Evolutionary conservation across 192 early-diverging fungal genomes (phyloP).

Genomic region (Mortierella claussenii): DNA sequence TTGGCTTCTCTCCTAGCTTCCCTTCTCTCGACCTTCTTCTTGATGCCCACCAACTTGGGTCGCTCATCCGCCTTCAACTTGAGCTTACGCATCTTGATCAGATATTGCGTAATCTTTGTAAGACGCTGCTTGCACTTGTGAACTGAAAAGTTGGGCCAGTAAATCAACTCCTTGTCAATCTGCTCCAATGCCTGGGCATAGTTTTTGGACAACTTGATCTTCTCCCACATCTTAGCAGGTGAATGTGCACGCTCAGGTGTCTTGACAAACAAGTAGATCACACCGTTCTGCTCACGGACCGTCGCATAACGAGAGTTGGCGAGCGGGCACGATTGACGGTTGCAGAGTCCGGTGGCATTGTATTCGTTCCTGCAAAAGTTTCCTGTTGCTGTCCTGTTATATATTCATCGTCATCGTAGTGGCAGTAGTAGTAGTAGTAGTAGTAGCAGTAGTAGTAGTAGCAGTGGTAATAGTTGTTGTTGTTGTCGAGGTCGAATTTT

Average conservation of each 20-base stretch:
- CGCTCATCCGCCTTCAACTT: slow-evolving; percentile 77
- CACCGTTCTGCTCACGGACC: slow-evolving; percentile 85
- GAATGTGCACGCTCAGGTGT: slow-evolving; percentile 95
- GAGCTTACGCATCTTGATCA: slow-evolving; percentile 93
- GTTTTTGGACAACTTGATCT: slow-evolving; percentile 89
- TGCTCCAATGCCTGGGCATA: slow-evolving; percentile 86
- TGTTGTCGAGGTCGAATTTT: too few species aligned
- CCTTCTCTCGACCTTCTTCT: slow-evolving; percentile 93
- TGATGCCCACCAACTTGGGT: slow-evolving; percentile 86
- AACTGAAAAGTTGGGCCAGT: slow-evolving; percentile 92
- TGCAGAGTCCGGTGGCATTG: slow-evolving; percentile 97
- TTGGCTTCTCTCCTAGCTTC: slow-evolving; percentile 87
- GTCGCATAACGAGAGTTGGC: slow-evolving; percentile 97
- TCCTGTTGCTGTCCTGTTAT: slow-evolving; percentile 77
- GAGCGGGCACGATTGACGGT: slow-evolving; percentile 92
- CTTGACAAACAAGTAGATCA: slow-evolving; percentile 93
- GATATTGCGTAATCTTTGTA: slow-evolving; percentile 96
- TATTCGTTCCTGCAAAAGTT: slow-evolving; percentile 97
- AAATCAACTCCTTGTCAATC: slow-evolving; percentile 90
- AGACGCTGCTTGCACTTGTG: slow-evolving; percentile 98
- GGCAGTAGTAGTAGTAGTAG: too few species aligned
- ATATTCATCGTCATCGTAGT: not conserved
- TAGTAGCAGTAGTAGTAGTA: too few species aligned
- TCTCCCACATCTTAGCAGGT: slow-evolving; percentile 94
- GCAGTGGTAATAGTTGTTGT: too few species aligned